Conservation (phyloP, 352 stramenopile species). For the Pythium diclinum region DNA sequence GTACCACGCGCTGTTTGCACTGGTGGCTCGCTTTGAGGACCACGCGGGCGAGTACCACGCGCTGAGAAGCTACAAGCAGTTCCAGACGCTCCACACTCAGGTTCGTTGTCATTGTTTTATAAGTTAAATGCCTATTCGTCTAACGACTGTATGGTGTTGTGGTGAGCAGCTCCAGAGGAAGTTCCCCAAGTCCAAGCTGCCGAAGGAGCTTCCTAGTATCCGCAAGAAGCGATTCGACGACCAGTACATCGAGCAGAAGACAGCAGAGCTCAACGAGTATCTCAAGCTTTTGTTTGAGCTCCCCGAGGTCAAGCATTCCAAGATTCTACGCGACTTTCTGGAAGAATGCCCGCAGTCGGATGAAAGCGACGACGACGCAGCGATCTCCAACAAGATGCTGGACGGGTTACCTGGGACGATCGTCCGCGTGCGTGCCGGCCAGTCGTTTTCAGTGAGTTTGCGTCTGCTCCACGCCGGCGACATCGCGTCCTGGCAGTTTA, state of each 20-base stretch:
- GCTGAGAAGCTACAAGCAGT: constrained; percentile 68
- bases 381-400: constrained; percentile 41
- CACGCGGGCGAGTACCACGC: constrained; percentile 39
- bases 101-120: constrained; percentile 29
- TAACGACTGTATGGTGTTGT: too few species aligned
- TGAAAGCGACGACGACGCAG: constrained; percentile 56
- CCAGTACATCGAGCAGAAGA: constrained; percentile 76
- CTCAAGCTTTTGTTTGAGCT: constrained; percentile 49
- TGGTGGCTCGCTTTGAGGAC: constrained; percentile 52
- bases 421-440: constrained; percentile 56
- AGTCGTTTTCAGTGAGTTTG: constrained; percentile 68
- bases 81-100: constrained; percentile 45
- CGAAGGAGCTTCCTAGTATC: constrained; percentile 58
- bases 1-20: constrained; percentile 58
- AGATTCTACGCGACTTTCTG: constrained; percentile 57
- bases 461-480: constrained; percentile 41
- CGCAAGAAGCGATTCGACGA: constrained; percentile 71
- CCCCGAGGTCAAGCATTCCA: constrained; percentile 49
- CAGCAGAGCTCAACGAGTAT: constrained; percentile 54
- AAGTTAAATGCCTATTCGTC: too few species aligned
- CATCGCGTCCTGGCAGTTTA: constrained; percentile 67
- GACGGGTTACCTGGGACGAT: constrained; percentile 59
- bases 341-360: constrained; percentile 50
- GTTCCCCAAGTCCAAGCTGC: constrained; percentile 66
- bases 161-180: constrained; percentile 59